These are phyloP conservation scores for Pyrenopolyporus hunteri DNA, from an alignment of 495 filamentous ascomycete species.

Conservation along the genomic window DNA sequence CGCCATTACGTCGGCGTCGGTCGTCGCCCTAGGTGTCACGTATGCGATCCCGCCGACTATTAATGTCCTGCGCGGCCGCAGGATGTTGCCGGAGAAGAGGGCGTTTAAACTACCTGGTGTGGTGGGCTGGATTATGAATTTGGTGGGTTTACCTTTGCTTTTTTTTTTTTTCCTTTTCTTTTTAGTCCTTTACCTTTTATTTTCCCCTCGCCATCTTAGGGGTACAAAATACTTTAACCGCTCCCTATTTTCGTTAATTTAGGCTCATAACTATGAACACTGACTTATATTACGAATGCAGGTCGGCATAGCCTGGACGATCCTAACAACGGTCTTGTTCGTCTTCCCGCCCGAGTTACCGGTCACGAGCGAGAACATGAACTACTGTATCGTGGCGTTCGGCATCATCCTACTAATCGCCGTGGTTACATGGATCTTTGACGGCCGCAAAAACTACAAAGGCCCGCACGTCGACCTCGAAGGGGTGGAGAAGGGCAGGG, in stretches of 20 bases:
- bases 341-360: conserved; percentile 74
- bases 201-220: neutral
- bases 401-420: conserved; percentile 70
- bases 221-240: too few relatives aligned
- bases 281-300: conserved; percentile 34
- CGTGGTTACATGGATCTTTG: conserved; percentile 71
- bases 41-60: conserved; percentile 76
- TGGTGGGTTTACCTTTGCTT: conserved; percentile 43
- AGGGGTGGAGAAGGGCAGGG: conserved; percentile 45
- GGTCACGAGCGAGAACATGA: conserved; percentile 74
- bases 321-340: conserved; percentile 75
- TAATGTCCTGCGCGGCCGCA: conserved; percentile 68
- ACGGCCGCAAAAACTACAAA: conserved; percentile 72
- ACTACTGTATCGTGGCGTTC: conserved; percentile 75
- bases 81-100: conserved; percentile 64
- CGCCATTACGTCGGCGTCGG: conserved; percentile 73
- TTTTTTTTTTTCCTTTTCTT: neutral
- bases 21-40: conserved; percentile 72
- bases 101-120: conserved; percentile 63
- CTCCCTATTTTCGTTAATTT: too few relatives aligned
- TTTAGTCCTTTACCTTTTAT: neutral
- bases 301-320: conserved; percentile 69
- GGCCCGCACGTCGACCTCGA: conserved; percentile 64
- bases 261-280: neutral
- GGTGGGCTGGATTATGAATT: conserved; percentile 68